Percentiles rank a stretch among this genome's conserved stretches.
phyloP scores from a whole-genome alignment of 208 protist genomes.

The Trypanosoma theileri region DNA sequence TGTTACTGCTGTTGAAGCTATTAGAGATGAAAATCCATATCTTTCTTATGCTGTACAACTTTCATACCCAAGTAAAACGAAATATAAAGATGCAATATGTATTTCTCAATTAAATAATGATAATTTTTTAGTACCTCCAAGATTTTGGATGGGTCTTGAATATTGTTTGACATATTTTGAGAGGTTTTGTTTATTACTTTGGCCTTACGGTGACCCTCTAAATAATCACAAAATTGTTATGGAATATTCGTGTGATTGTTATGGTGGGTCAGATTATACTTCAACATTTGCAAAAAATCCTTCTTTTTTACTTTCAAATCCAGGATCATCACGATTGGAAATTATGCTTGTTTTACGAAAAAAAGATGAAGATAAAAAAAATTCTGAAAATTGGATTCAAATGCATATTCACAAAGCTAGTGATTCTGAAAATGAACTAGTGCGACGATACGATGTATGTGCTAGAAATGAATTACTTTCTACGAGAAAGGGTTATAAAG shows the following conservation, averaged over 20 bases:
- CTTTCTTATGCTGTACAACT: constrained; percentile 33
- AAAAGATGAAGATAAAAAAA: constrained; percentile 8
- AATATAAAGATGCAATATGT: constrained; percentile 22
- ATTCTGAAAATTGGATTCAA: constrained; percentile 32
- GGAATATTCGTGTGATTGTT: constrained; percentile 26
- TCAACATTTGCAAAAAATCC: constrained; percentile 59
- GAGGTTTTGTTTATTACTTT: constrained; percentile 42
- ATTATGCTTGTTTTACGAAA: constrained; percentile 42
- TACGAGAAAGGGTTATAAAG: constrained; percentile 27
- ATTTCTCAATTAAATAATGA: constrained; percentile 18
- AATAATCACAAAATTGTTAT: constrained; percentile 34
- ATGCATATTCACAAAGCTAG: constrained; percentile 28
- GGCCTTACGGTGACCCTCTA: constrained; percentile 56
- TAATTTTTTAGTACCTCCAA: constrained; percentile 34
- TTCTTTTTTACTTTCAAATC: constrained; percentile 56
- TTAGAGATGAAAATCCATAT: constrained; percentile 23
- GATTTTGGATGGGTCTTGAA: constrained; percentile 60
- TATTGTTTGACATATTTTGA: constrained; percentile 59
- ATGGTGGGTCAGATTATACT: constrained; percentile 14
- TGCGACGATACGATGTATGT: constrained; percentile 48
- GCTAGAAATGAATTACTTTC: constrained; percentile 44
- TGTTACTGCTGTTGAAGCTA: constrained; percentile 27
- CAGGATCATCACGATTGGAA: constrained; percentile 22
- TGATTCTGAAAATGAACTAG: neutral
- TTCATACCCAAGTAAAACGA: constrained; percentile 23